These are phyloP conservation scores for Luvunga scandens DNA, from an alignment of 345 rosid species.

Conservation along the genomic window DNA sequence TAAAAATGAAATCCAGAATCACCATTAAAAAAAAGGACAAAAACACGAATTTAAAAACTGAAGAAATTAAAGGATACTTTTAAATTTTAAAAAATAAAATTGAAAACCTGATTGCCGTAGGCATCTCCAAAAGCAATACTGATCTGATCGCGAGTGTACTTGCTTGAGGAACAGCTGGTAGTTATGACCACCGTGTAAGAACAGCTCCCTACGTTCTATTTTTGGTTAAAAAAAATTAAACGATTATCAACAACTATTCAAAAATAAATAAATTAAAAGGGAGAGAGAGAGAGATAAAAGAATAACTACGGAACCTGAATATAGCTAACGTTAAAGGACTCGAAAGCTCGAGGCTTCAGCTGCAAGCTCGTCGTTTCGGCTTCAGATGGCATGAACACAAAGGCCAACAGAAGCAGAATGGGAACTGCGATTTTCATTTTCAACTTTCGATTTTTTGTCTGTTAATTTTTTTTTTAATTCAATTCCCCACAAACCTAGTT, in stretches of 20 bases:
- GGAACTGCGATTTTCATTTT: constrained; percentile 22
- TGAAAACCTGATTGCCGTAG: constrained; percentile 81
- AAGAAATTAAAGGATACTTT: background rate
- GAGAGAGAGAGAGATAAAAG: no score
- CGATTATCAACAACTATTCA: background rate
- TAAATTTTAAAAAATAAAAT: background rate
- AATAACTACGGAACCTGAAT: constrained; percentile 43
- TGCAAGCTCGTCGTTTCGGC: constrained; percentile 24
- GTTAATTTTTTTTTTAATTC: no score
- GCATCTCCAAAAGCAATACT: constrained; percentile 89
- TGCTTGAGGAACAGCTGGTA: constrained; percentile 82
- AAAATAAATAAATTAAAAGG: background rate
- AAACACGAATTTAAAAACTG: background rate
- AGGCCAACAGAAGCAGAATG: constrained; percentile 25
- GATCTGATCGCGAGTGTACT: constrained; percentile 79
- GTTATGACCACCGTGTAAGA: constrained; percentile 57
- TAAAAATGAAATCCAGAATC: background rate
- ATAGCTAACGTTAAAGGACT: constrained; percentile 53
- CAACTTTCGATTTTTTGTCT: background rate
- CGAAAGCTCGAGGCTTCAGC: constrained; percentile 41
- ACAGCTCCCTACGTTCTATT: constrained; percentile 58
- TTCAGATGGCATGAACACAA: constrained; percentile 12
- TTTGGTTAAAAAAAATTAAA: background rate
- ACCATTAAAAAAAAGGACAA: background rate
- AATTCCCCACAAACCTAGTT: no score